phyloP scores from a whole-genome alignment of 148 eudicot genomes.

The Suaeda aralocaspica region DNA sequence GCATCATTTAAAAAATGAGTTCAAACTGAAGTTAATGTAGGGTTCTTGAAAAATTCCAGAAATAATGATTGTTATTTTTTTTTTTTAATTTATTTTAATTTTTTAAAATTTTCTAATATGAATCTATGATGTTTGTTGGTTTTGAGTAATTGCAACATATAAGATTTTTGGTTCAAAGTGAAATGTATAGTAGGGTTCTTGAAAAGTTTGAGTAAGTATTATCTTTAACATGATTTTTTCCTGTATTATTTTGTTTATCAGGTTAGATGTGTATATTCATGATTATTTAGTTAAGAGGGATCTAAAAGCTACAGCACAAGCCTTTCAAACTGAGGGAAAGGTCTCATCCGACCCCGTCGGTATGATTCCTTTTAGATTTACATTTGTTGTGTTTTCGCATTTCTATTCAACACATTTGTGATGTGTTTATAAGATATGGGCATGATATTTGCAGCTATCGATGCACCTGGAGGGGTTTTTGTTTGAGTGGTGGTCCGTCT shows the following conservation, averaged over 20 bases:
- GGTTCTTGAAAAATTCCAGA: constrained; percentile 7
- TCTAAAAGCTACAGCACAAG: constrained; percentile 75
- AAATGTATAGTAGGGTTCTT: constrained; percentile 1
- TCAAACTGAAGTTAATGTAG: not conserved
- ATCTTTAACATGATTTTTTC: constrained; percentile 3
- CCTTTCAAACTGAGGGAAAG: constrained; percentile 78
- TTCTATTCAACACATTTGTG: not conserved
- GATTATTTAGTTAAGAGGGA: constrained; percentile 81
- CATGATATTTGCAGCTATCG: constrained; percentile 51
- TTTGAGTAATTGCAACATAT: not conserved
- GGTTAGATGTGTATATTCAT: constrained; percentile 81
- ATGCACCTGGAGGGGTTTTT: constrained; percentile 88
- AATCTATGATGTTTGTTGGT: not conserved
- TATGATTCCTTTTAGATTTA: constrained; percentile 25
- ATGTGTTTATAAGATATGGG: constrained; percentile 1
- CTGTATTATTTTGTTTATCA: too few species aligned
- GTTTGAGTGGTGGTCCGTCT: constrained; percentile 89
- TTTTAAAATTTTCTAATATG: not conserved
- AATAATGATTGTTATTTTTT: too few species aligned
- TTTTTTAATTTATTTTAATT: not conserved
- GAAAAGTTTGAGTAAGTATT: not conserved
- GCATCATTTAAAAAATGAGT: not conserved
- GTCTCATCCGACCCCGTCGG: constrained; percentile 89
- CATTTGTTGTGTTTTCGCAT: not conserved
- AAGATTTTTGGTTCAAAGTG: not conserved